Percentiles rank a stretch among this genome's conserved stretches.
Conservation (phyloP, 805 yeast genomes). For the Wickerhamiella sorbophila region DNA sequence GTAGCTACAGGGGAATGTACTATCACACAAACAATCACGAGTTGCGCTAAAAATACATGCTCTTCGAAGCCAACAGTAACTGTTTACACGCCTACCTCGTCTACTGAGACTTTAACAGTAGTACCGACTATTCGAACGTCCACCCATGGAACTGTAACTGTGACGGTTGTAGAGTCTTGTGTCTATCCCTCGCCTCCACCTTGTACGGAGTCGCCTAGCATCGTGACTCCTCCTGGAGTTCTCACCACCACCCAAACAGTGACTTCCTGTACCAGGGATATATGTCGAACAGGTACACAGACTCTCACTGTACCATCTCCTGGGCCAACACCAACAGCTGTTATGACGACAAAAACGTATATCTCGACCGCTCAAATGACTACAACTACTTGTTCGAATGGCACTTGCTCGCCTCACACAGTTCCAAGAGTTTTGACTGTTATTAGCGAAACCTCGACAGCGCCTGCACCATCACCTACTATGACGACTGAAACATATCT, state of each 20-base stretch:
- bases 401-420: neutral
- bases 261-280: neutral
- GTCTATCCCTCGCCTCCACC: neutral
- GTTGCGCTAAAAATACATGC: neutral
- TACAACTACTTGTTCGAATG: neutral
- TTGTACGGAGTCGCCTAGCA: neutral
- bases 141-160: neutral
- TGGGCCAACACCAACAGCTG: neutral
- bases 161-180: neutral
- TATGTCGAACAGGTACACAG: neutral
- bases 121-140: neutral
- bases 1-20: neutral
- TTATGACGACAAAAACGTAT: neutral
- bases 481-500: too few relatives aligned
- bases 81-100: neutral
- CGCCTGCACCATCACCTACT: too few relatives aligned
- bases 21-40: neutral
- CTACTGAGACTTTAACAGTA: neutral
- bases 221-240: neutral
- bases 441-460: neutral
- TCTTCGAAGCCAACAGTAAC: neutral
- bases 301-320: neutral
- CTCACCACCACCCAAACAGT: neutral
- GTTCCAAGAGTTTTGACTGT: neutral
- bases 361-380: too few relatives aligned